A percentile compares a stretch with the other conserved stretches of the same genome.
phyloP scores from a whole-genome alignment of 257 asterid genomes.

The Avicennia marina region DNA sequence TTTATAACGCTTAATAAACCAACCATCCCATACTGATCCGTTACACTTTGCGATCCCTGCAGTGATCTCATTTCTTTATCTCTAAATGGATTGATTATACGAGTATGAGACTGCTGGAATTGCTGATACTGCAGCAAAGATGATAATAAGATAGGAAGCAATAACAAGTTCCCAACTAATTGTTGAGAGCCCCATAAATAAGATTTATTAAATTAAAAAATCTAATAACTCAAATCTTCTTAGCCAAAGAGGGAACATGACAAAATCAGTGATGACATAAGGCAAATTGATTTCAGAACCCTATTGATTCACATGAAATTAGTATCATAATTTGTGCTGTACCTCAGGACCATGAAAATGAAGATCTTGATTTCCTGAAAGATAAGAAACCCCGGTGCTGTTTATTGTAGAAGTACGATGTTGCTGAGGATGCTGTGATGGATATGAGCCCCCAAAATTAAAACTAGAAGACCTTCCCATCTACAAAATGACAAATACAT shows the following conservation, averaged over 20 bases:
- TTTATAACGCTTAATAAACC: slow-evolving; percentile 50
- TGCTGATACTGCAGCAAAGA: slow-evolving; percentile 68
- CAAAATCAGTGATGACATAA: not conserved
- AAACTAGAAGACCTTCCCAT: slow-evolving; percentile 79
- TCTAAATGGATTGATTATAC: slow-evolving; percentile 52
- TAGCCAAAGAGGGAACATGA: not conserved
- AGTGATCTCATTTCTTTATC: slow-evolving; percentile 55
- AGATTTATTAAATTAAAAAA: too few relatives aligned
- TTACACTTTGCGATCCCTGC: slow-evolving; percentile 43
- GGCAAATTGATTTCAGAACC: not conserved
- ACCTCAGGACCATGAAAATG: slow-evolving; percentile 78
- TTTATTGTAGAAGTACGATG: slow-evolving; percentile 56
- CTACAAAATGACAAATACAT: slow-evolving; percentile 32
- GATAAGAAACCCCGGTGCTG: slow-evolving; percentile 59
- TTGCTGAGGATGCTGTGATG: slow-evolving; percentile 79
- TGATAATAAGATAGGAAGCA: not conserved
- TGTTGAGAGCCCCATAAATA: too few relatives aligned
- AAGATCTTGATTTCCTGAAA: slow-evolving; percentile 65
- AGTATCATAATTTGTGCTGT: not conserved
- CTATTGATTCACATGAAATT: not conserved
- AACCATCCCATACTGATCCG: slow-evolving; percentile 69
- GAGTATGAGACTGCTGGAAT: slow-evolving; percentile 69
- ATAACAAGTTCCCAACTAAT: too few relatives aligned
- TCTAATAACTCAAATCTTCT: slow-evolving; percentile 20
- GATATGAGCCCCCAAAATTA: slow-evolving; percentile 60